phyloP scores from a whole-genome alignment of 225 moss, liverwort and hornwort genomes.

The Marchantia polymorpha region DNA sequence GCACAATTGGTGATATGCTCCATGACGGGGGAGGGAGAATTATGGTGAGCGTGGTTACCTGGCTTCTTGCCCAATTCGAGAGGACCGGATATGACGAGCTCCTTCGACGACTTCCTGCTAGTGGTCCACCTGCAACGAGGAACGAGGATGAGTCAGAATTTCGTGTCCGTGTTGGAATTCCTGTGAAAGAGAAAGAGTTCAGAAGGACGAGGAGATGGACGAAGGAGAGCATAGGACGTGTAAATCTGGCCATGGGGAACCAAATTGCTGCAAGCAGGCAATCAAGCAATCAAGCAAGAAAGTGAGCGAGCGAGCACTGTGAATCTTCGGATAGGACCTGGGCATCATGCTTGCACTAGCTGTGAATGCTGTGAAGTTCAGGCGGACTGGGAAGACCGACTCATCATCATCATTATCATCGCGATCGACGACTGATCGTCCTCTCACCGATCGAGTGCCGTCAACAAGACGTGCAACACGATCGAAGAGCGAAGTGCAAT shows the following conservation, averaged over 20 bases:
- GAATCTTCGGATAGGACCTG: background rate
- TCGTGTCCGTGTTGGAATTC: background rate
- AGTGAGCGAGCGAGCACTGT: background rate
- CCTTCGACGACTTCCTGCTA: conserved; percentile 6
- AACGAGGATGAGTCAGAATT: background rate
- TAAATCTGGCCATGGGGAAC: background rate
- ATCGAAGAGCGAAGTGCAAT: background rate
- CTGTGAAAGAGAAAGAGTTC: too few relatives aligned
- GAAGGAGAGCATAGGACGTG: background rate
- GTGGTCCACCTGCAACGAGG: conserved; percentile 11
- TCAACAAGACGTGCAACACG: background rate
- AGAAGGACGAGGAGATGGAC: too few relatives aligned
- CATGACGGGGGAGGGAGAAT: too few relatives aligned
- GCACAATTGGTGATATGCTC: too few relatives aligned
- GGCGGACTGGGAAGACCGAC: background rate
- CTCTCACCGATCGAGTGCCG: background rate
- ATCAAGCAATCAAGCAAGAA: too few relatives aligned
- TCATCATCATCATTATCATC: background rate
- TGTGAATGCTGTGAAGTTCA: background rate
- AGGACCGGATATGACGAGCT: conserved; percentile 6
- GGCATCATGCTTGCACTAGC: background rate
- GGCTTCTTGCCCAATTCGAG: conserved; percentile 7
- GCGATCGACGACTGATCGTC: too few relatives aligned
- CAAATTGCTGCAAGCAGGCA: background rate
- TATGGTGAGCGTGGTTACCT: background rate